Conservation (phyloP, 2,329 filamentous ascomycete species). For the Pestalotiopsis sp. region DNA sequence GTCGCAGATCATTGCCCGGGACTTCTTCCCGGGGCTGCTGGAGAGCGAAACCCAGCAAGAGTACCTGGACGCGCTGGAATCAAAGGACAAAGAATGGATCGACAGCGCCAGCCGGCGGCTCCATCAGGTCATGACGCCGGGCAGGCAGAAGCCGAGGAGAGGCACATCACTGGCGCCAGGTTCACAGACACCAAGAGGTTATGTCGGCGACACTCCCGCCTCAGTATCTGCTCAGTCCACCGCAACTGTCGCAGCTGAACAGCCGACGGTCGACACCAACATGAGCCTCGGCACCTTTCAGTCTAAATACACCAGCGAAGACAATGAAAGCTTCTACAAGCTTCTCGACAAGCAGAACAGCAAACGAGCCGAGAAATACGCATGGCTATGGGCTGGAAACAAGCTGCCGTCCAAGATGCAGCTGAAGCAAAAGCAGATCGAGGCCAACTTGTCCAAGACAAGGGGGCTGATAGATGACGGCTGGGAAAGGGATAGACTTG, state of each 20-base stretch:
- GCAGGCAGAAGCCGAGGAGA: constrained; percentile 44
- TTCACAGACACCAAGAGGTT: constrained; percentile 64
- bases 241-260: constrained; percentile 38
- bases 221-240: constrained; percentile 51
- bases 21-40: constrained; percentile 92
- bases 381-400: constrained; percentile 88
- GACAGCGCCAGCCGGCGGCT: constrained; percentile 74
- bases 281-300: constrained; percentile 88
- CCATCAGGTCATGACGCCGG: constrained; percentile 80
- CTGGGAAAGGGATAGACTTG: constrained; percentile 58
- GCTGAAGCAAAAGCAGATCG: constrained; percentile 66
- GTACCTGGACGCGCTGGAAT: constrained; percentile 88
- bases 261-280: constrained; percentile 66
- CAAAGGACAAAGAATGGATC: constrained; percentile 85
- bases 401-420: constrained; percentile 83
- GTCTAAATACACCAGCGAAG: constrained; percentile 92
- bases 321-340: constrained; percentile 96
- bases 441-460: constrained; percentile 52
- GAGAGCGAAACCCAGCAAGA: constrained; percentile 88
- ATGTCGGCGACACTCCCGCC: constrained; percentile 73
- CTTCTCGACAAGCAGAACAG: constrained; percentile 89
- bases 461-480: constrained; percentile 58
- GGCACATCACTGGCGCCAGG: constrained; percentile 33
- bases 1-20: constrained; percentile 91
- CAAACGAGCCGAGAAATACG: constrained; percentile 81